These are phyloP conservation scores for Acorus gramineus DNA, from an alignment of 106 monocot species.

Conservation along the genomic window DNA sequence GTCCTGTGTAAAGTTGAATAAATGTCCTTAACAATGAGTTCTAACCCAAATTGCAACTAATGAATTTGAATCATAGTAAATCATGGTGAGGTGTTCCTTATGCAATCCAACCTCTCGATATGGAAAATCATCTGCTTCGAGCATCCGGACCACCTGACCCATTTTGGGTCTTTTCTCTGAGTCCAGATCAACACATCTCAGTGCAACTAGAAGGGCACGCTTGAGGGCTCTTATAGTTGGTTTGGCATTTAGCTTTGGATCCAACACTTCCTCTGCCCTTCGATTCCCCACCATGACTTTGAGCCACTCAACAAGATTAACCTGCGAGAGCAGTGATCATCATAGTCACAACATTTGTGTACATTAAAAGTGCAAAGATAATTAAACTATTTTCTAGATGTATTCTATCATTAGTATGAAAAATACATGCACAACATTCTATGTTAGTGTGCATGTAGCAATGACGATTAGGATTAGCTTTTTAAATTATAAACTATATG, in stretches of 20 bases:
- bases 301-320: slow-evolving; percentile 41
- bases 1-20: slow-evolving; percentile 19
- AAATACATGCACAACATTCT: too few relatives aligned
- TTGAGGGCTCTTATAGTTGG: slow-evolving; percentile 32
- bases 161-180: slow-evolving; percentile 34
- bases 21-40: background rate
- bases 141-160: slow-evolving; percentile 33
- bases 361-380: too few relatives aligned
- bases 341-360: too few relatives aligned
- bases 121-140: slow-evolving; percentile 27
- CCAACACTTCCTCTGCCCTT: slow-evolving; percentile 31
- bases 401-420: too few relatives aligned
- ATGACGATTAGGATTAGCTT: too few relatives aligned
- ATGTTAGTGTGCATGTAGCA: too few relatives aligned
- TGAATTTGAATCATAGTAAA: too few relatives aligned
- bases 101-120: slow-evolving; percentile 6
- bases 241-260: slow-evolving; percentile 26
- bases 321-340: slow-evolving; percentile 7
- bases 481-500: background rate
- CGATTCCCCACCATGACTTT: slow-evolving; percentile 31
- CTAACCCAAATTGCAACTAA: background rate
- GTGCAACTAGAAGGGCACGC: slow-evolving; percentile 24
- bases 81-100: too few relatives aligned
- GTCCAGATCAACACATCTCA: slow-evolving; percentile 31
- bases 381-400: too few relatives aligned